These are phyloP conservation scores for Tetrapisispora namnaoensis DNA, from an alignment of 805 yeast genomes.

Conservation along the genomic window DNA sequence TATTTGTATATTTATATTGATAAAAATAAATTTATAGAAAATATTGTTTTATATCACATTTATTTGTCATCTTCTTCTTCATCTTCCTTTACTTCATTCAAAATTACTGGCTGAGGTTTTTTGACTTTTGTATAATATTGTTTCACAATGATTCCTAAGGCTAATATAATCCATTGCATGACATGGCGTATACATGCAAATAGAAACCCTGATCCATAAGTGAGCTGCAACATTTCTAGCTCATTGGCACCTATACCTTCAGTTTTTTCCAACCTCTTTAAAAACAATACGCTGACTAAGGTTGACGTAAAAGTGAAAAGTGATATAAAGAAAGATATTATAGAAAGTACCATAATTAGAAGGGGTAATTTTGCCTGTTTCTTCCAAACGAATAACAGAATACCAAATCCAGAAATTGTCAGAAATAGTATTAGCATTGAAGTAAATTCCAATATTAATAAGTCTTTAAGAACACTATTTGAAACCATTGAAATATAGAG, in stretches of 20 bases:
- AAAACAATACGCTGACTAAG: constrained; percentile 6
- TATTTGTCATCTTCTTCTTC: not conserved
- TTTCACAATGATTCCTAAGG: constrained; percentile 8
- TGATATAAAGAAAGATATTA: constrained; percentile 6
- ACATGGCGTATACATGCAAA: constrained; percentile 11
- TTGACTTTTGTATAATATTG: constrained; percentile 5
- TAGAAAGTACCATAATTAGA: constrained; percentile 4
- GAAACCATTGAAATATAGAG: constrained; percentile 9
- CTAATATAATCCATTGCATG: constrained; percentile 8
- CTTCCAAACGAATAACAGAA: constrained; percentile 5
- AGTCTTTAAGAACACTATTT: constrained; percentile 7
- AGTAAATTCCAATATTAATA: constrained; percentile 9
- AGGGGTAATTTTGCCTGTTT: constrained; percentile 7
- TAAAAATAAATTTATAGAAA: not conserved
- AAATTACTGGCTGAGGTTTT: not conserved
- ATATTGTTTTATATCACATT: not conserved
- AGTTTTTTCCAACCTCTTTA: constrained; percentile 13
- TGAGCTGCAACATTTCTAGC: constrained; percentile 15
- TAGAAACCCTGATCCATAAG: constrained; percentile 16
- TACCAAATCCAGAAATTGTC: constrained; percentile 9
- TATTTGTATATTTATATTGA: not conserved
- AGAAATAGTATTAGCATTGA: constrained; percentile 5
- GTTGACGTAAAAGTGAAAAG: constrained; percentile 8
- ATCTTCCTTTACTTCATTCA: not conserved
- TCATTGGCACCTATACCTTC: constrained; percentile 2